Evolutionary conservation across 192 early-diverging fungal genomes (phyloP).

Genomic region (Pecoramyces ruminantium): DNA sequence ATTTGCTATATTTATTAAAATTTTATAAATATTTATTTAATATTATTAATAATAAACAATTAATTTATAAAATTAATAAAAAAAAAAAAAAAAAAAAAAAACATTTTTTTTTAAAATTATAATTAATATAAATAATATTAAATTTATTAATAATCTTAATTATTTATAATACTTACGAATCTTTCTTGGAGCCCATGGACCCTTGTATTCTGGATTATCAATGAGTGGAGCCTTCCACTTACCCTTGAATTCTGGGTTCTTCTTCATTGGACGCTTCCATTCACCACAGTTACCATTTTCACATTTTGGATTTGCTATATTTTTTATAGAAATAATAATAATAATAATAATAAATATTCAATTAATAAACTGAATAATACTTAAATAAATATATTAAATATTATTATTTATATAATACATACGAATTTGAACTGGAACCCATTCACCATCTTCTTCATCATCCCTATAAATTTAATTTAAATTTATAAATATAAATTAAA

Average conservation of each 20-base stretch:
- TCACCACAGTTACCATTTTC: slow-evolving; percentile 39
- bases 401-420: slow-evolving; percentile 33
- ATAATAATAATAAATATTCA: no score
- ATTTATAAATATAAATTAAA: no score
- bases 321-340: no score
- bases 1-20: slow-evolving; percentile 22
- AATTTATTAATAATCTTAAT: no score
- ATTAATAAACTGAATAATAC: no score
- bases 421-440: slow-evolving; percentile 66
- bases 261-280: slow-evolving; percentile 67
- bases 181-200: slow-evolving; percentile 66
- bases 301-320: slow-evolving; percentile 3
- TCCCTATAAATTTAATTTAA: background rate
- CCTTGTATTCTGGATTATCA: slow-evolving; percentile 87
- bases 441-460: slow-evolving; percentile 86
- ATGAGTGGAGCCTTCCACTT: slow-evolving; percentile 72
- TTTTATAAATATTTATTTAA: no score
- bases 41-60: no score
- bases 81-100: no score
- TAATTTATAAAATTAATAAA: no score
- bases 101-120: no score
- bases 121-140: no score
- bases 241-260: slow-evolving; percentile 87
- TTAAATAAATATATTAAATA: no score
- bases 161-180: slow-evolving; percentile 26